Conservation (phyloP, 2,329 filamentous ascomycete genomes). For the Fusarium xylarioides region DNA sequence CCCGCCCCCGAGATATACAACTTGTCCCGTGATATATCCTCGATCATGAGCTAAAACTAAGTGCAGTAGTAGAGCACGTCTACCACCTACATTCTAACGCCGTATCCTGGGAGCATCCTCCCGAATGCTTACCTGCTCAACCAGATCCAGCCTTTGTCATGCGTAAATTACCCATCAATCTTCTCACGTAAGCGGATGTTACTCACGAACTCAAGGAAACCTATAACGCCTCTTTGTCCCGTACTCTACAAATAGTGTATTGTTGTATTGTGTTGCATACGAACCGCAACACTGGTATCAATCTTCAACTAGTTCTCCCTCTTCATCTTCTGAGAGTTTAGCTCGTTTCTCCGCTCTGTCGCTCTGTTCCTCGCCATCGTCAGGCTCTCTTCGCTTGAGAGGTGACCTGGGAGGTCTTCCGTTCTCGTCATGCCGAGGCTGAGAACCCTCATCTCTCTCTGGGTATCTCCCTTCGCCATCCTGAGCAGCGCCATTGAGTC, state of each 20-base stretch:
- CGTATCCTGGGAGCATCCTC: constrained; percentile 33
- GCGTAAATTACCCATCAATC: constrained; percentile 27
- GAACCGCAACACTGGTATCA: constrained; percentile 16
- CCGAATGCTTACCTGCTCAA: constrained; percentile 28
- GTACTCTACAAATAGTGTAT: constrained; percentile 27
- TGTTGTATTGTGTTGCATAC: background rate
- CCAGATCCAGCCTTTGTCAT: constrained; percentile 29
- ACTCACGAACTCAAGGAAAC: constrained; percentile 21
- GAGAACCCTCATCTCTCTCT: constrained; percentile 45
- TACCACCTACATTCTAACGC: constrained; percentile 41
- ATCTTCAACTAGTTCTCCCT: constrained; percentile 57
- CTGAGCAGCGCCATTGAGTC: constrained; percentile 52
- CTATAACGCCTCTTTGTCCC: constrained; percentile 36
- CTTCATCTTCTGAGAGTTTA: constrained; percentile 58
- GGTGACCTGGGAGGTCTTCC: constrained; percentile 49
- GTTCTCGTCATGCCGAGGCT: constrained; percentile 45
- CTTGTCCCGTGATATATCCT: constrained; percentile 13
- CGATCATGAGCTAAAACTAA: constrained; percentile 27
- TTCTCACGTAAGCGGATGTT: constrained; percentile 12
- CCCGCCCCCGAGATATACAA: background rate
- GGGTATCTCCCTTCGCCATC: constrained; percentile 45
- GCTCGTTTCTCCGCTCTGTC: constrained; percentile 55
- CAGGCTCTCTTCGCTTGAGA: constrained; percentile 55
- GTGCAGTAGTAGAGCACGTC: constrained; percentile 22
- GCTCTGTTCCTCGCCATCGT: constrained; percentile 46